These are phyloP conservation scores for Plenodomus lindquistii DNA, from an alignment of 2,329 filamentous ascomycete species.

Conservation along the genomic window DNA sequence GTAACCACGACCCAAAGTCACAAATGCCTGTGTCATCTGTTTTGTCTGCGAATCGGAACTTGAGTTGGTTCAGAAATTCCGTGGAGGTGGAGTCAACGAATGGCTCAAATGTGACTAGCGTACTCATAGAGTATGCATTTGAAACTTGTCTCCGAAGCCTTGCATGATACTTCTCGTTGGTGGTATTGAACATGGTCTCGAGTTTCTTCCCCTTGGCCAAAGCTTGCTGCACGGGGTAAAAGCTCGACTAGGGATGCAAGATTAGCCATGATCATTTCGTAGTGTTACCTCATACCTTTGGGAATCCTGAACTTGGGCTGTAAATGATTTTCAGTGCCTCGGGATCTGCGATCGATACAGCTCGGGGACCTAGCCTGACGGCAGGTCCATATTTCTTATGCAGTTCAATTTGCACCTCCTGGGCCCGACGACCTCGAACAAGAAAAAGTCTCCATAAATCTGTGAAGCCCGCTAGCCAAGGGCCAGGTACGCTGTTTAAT, in stretches of 20 bases:
- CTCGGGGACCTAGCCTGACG: constrained; percentile 54
- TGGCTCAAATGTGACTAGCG: constrained; percentile 29
- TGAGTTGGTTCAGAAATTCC: constrained; percentile 20
- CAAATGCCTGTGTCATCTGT: constrained; percentile 4
- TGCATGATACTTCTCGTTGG: constrained; percentile 47
- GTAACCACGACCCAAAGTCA: constrained; percentile 31
- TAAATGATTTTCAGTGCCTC: too few relatives aligned
- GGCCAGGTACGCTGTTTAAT: constrained; percentile 59
- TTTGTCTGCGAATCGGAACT: neutral
- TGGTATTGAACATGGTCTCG: constrained; percentile 42
- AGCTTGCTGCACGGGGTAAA: constrained; percentile 20
- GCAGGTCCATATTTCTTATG: constrained; percentile 75
- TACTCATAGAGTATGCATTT: constrained; percentile 48
- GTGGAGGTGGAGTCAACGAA: constrained; percentile 26
- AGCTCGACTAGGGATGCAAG: too few relatives aligned
- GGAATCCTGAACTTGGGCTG: too few relatives aligned
- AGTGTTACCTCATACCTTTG: too few relatives aligned
- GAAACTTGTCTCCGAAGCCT: constrained; percentile 40
- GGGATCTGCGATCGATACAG: too few relatives aligned
- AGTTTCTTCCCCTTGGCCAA: constrained; percentile 21
- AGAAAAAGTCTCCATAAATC: constrained; percentile 73
- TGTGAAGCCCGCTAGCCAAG: constrained; percentile 65
- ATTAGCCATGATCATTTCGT: too few relatives aligned
- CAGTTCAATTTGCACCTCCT: constrained; percentile 49
- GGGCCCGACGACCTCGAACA: constrained; percentile 59